Evolutionary conservation across 768 basidiomycete species (phyloP), one percentile per base, ranked within the genome.

Genomic region (Pilatotrama ljubarskyi): DNA sequence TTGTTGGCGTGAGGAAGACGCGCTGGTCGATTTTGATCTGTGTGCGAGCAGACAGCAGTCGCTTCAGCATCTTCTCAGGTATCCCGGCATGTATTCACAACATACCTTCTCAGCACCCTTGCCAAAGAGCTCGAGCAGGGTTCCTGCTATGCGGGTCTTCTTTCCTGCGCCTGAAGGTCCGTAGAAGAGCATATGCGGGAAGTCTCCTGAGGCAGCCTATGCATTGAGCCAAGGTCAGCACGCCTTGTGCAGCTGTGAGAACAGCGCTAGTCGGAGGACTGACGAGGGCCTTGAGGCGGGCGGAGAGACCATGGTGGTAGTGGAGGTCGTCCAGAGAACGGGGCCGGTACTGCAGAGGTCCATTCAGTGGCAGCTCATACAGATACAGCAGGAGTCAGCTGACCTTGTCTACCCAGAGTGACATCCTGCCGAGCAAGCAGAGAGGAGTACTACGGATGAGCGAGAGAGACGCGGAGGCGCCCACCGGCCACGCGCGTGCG

Each of bases 21-120:
- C 96, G 80, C 80, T 99, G 96, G 74, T 99, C 96, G 52, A 99
- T 98, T 80, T 97, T 95, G 40, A 99, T 80, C 96, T 98, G 66
- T 5, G 41, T 35, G 37, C n/a, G n/a, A n/a, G n/a, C n/a, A n/a
- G n/a, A n/a, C n/a, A n/a, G n/a, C n/a, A n/a, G n/a, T n/a, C n/a
- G n/a, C n/a, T n/a, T n/a, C n/a, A n/a, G n/a, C n/a, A n/a, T n/a
- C n/a, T n/a, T n/a, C n/a, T n/a, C n/a, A n/a, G n/a, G n/a, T n/a
- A n/a, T n/a, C n/a, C n/a, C n/a, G n/a, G n/a, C n/a, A n/a, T n/a
- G n/a, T n/a, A n/a, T n/a, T n/a, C n/a, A n/a, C n/a, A n/a, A n/a
- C 80, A 24, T 61, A 90, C 96, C 81, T 95, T 98, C 73, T 98
- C 96, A 2, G 89, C 93, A 1, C 95, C 93, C 43, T 84, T 79